Conservation (phyloP, 176 grass and related monocot species). For the Carex cristatella region DNA sequence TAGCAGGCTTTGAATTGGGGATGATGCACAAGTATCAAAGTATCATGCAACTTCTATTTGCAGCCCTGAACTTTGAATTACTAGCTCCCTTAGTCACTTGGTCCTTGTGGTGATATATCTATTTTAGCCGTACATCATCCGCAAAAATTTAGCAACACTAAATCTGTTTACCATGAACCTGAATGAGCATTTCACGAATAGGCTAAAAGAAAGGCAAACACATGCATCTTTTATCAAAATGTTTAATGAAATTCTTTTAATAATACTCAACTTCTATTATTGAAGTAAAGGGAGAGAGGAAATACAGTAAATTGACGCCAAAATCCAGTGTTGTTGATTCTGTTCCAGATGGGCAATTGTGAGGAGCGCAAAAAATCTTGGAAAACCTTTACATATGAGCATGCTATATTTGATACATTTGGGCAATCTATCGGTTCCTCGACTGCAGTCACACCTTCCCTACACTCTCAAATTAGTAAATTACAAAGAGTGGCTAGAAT, state of each 20-base stretch:
- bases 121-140: not conserved
- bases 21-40: not conserved
- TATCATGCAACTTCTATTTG: not conserved
- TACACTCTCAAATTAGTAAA: constrained; percentile 25
- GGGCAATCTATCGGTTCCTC: constrained; percentile 89
- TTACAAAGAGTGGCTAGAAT: constrained; percentile 20
- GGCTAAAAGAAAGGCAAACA: not conserved
- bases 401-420: constrained; percentile 80
- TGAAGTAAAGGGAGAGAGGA: not conserved
- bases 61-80: not conserved
- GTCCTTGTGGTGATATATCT: not conserved
- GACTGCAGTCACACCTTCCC: constrained; percentile 93
- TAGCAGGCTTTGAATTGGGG: not conserved
- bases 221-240: not conserved
- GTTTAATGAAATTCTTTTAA: not conserved
- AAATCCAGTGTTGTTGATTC: constrained; percentile 87
- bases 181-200: not conserved
- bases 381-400: constrained; percentile 64
- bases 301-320: constrained; percentile 93
- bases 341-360: constrained; percentile 62
- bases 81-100: not conserved
- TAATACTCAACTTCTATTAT: not conserved
- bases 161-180: not conserved
- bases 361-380: constrained; percentile 74
- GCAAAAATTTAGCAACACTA: not conserved